Percentiles rank a stretch among this genome's conserved stretches.
phyloP scores from a whole-genome alignment of 2,329 filamentous ascomycete genomes.

The Tolypocladium cylindrosporum region DNA sequence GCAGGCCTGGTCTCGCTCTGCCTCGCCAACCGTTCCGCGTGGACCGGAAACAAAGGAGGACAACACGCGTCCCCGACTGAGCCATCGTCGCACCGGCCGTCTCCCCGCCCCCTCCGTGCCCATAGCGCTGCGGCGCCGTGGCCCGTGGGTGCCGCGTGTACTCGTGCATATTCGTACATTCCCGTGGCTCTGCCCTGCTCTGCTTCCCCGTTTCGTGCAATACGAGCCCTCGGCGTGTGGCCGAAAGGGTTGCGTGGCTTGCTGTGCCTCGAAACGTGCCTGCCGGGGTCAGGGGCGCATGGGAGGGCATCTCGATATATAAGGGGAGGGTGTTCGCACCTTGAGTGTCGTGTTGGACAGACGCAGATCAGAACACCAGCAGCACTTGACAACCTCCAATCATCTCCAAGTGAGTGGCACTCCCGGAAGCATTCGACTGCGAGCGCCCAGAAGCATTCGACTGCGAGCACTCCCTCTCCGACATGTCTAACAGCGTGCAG shows the following conservation, averaged over 20 bases:
- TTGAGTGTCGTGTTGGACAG: background rate
- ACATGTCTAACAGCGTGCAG: background rate
- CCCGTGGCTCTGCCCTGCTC: background rate
- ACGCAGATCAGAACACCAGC: background rate
- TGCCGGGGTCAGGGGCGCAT: too few species aligned
- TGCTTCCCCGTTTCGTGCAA: background rate
- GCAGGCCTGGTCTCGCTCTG: background rate
- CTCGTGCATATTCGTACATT: background rate
- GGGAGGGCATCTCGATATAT: background rate
- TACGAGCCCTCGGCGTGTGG: background rate
- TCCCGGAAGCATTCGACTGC: too few species aligned
- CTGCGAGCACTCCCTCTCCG: background rate
- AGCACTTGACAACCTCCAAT: background rate
- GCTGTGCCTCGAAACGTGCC: background rate
- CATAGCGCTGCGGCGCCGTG: background rate
- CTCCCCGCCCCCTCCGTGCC: background rate
- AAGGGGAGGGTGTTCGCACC: background rate
- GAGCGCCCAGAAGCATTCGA: background rate
- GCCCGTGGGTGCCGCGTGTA: background rate
- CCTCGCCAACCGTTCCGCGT: background rate
- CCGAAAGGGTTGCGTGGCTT: background rate
- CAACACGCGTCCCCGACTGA: background rate
- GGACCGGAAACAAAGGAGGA: background rate
- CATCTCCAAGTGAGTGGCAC: background rate
- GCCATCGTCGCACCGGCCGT: background rate